phyloP scores from a whole-genome alignment of 176 grass and related monocot species.

The Melocanna baccifera region DNA sequence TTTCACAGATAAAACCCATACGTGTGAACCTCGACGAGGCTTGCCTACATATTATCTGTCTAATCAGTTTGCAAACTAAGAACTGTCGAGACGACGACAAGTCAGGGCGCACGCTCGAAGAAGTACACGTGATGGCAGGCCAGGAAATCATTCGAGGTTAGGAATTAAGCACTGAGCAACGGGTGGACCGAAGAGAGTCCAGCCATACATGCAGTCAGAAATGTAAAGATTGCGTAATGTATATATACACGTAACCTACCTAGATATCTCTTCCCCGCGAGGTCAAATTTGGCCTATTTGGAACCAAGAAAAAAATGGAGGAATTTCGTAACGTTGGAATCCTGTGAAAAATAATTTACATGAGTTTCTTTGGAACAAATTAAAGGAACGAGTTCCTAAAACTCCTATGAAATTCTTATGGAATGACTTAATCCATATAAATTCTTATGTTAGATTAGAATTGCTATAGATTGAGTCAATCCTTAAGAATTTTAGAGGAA shows the following conservation, averaged over 20 bases:
- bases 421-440: no score
- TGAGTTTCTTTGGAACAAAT: no score
- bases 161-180: conserved; percentile 32
- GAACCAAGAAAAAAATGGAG: no score
- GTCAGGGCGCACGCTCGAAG: not conserved
- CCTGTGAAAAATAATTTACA: no score
- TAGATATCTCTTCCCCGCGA: not conserved
- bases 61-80: not conserved
- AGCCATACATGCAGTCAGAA: not conserved
- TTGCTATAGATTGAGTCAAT: no score
- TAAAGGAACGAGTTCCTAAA: no score
- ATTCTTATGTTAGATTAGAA: no score
- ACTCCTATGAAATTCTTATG: no score
- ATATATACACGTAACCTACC: not conserved
- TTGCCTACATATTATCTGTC: not conserved
- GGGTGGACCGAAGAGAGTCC: conserved; percentile 23
- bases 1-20: not conserved
- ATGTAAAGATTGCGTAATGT: not conserved
- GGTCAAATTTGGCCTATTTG: not conserved
- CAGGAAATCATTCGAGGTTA: not conserved
- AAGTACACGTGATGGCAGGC: not conserved
- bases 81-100: not conserved
- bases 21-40: not conserved
- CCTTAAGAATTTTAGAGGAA: no score
- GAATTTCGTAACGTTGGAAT: no score